phyloP scores from a whole-genome alignment of 768 basidiomycete genomes.

The Russula vinacea region DNA sequence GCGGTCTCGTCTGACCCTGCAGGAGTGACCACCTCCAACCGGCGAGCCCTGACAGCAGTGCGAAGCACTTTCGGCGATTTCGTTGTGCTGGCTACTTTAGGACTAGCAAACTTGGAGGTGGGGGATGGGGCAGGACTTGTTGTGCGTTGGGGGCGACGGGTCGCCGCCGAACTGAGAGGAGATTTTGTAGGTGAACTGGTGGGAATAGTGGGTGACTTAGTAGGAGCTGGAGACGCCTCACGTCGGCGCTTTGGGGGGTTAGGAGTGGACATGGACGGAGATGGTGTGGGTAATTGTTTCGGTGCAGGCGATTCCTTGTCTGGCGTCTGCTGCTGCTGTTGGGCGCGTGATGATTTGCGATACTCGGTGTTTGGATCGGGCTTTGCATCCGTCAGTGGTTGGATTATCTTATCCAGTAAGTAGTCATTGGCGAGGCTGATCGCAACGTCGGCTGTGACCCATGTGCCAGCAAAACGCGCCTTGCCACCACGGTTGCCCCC shows the following conservation, averaged over 20 bases:
- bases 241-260: conserved; percentile 40
- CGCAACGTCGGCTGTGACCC: conserved; percentile 71
- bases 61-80: conserved; percentile 40
- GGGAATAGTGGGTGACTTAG: conserved; percentile 40
- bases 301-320: conserved; percentile 27
- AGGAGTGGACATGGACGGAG: conserved; percentile 39
- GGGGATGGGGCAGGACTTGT: conserved; percentile 41
- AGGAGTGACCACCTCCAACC: conserved; percentile 43
- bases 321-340: conserved; percentile 35
- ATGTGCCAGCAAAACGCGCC: conserved; percentile 86
- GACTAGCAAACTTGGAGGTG: conserved; percentile 41
- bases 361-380: conserved; percentile 80
- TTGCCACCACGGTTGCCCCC: conserved; percentile 61
- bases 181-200: conserved; percentile 27
- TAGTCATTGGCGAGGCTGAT: conserved; percentile 67
- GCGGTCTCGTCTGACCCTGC: conserved; percentile 60
- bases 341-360: conserved; percentile 59
- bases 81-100: conserved; percentile 35
- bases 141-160: conserved; percentile 44
- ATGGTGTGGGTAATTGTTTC: conserved; percentile 37
- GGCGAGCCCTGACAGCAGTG: conserved; percentile 38
- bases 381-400: conserved; percentile 60
- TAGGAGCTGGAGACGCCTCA: conserved; percentile 66
- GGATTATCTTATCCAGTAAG: conserved; percentile 55
- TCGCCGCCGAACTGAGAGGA: conserved; percentile 32